Base-by-base conservation (phyloP, 768 basidiomycete species). In the Naganishia antarctica region DNA sequence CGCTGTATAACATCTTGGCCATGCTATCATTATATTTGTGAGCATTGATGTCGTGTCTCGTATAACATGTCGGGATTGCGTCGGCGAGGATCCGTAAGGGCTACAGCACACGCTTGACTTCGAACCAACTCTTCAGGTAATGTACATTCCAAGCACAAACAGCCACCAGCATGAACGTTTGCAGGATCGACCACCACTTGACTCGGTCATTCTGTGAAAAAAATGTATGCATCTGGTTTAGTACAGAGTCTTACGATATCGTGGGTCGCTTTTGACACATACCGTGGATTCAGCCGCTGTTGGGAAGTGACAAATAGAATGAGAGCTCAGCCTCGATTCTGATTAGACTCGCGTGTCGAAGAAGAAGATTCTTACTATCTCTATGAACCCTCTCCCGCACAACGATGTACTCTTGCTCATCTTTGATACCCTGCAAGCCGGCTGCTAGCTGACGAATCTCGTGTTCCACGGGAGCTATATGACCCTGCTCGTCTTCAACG, bases 371-470 rank as follows among this genome's bases (percentile, higher is more conserved):
- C 81, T 89, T 87, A 57, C 96, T 99, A 76, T 98, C 90, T 61
- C 96, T 83, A 78, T 99, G 96, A 44, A 87, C 87, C 65, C 84
- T 83, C 78, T 99, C 96, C 53, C 96, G 84, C 29, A 98, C 86
- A 32, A 94, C 89, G 68, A 99, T 92, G 79, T 99, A 99, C 78
- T 98, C 96, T 76, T 98, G 94, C 76, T 99, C 96, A 73, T 99
- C 96, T 80, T 97, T 97, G 69, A 99, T 92, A 11, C 89, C 80
- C 62, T 87, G 83, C 51, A 98, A 80, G 9, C 87, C 91, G 60
- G 85, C 84, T 15, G 90, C 85, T 28, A 99, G 80, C 31, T 83
- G 80, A 25, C 96, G 86, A 68, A 98, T 93, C 82, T 98, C 94
- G 63, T 88, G 86, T 77, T 99, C 96, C 57, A 99, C 90, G 7